These are phyloP conservation scores for Colletotrichum lini DNA, from an alignment of 2,329 filamentous ascomycete genomes.

Conservation along the genomic window DNA sequence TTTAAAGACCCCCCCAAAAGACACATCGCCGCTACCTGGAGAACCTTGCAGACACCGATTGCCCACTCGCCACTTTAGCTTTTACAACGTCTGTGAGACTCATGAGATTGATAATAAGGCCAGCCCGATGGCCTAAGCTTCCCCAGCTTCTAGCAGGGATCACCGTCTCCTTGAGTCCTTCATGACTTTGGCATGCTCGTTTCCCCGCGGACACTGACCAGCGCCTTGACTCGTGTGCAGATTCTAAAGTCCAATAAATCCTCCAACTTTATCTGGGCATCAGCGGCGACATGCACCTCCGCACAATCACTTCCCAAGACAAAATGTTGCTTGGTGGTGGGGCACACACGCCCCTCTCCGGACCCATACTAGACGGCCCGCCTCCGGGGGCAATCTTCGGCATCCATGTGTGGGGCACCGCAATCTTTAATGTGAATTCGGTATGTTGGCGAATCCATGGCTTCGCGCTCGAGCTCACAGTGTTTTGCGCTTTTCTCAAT, in stretches of 20 bases:
- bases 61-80: conserved; percentile 35
- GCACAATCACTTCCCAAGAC: conserved; percentile 1
- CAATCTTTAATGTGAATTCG: background rate
- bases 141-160: conserved; percentile 12
- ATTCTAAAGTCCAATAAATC: conserved; percentile 12
- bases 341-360: background rate
- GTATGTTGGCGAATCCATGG: background rate
- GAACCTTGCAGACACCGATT: conserved; percentile 23
- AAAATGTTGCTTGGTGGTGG: background rate
- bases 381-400: conserved; percentile 31
- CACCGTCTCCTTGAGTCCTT: background rate
- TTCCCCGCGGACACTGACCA: background rate
- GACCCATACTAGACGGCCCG: conserved; percentile 25
- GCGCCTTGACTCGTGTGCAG: conserved; percentile 20
- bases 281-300: background rate
- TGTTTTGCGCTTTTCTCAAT: background rate
- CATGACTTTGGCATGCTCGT: conserved; percentile 15
- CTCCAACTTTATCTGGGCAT: conserved; percentile 11
- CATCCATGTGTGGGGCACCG: background rate
- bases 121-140: conserved; percentile 26
- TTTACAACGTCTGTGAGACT: conserved; percentile 31
- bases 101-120: conserved; percentile 17
- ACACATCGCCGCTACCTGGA: conserved; percentile 10
- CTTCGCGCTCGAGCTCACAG: background rate
- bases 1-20: conserved; percentile 2